These are phyloP conservation scores for Infundibulicybe gibba DNA, from an alignment of 768 basidiomycete species.

Conservation along the genomic window DNA sequence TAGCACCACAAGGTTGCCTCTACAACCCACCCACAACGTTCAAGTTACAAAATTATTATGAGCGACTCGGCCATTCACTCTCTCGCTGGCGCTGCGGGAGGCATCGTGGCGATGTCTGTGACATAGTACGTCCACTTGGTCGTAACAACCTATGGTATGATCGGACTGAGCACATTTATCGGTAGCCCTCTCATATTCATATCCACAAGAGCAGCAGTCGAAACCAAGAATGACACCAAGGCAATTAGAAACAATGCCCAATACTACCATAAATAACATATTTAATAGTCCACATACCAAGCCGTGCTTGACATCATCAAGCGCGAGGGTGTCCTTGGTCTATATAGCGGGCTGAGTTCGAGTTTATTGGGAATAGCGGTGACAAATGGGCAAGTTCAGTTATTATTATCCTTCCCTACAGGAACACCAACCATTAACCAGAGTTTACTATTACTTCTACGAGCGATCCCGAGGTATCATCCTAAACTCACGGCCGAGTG, in stretches of 20 bases:
- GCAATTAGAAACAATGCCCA: slow-evolving; percentile 26
- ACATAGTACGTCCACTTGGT: slow-evolving; percentile 60
- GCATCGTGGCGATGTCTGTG: slow-evolving; percentile 85
- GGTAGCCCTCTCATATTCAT: slow-evolving; percentile 85
- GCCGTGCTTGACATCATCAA: slow-evolving; percentile 73
- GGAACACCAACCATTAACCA: slow-evolving; percentile 20
- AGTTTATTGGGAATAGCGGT: slow-evolving; percentile 88
- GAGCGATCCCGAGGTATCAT: slow-evolving; percentile 63
- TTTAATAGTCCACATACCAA: slow-evolving; percentile 54
- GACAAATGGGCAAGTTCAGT: slow-evolving; percentile 73
- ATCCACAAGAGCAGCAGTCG: slow-evolving; percentile 91
- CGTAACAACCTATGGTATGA: background rate
- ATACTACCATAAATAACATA: slow-evolving; percentile 2
- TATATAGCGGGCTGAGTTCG: slow-evolving; percentile 86
- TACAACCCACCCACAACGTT: background rate
- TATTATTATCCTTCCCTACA: background rate
- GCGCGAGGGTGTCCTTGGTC: slow-evolving; percentile 77
- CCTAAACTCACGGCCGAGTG: slow-evolving; percentile 38
- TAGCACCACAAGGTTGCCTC: background rate
- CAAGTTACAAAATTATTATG: slow-evolving; percentile 26
- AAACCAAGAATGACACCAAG: slow-evolving; percentile 75
- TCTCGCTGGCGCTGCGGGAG: slow-evolving; percentile 85
- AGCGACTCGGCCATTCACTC: slow-evolving; percentile 85
- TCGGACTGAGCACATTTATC: slow-evolving; percentile 5
- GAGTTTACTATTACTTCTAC: slow-evolving; percentile 93